phyloP scores from a whole-genome alignment of 306 rosid species.

The Acacia melanoxylon region DNA sequence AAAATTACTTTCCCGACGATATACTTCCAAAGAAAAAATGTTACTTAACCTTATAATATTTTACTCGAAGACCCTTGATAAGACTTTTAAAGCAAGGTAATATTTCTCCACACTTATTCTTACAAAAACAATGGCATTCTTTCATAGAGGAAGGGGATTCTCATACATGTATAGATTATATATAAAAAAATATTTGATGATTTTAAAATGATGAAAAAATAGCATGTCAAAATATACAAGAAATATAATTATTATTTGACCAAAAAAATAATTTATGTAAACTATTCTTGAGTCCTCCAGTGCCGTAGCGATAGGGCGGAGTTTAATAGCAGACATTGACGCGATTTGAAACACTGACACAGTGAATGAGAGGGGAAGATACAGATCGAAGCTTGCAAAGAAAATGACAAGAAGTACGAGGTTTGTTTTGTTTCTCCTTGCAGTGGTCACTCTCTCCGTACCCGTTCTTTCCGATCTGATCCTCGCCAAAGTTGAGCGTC shows the following conservation, averaged over 20 bases:
- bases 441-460: conserved; percentile 47
- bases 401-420: conserved; percentile 26
- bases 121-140: no score
- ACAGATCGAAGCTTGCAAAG: neutral
- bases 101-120: neutral
- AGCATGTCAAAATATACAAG: neutral
- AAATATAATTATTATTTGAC: neutral
- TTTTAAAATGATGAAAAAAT: neutral
- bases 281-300: neutral
- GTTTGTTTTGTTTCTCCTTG: conserved; percentile 49
- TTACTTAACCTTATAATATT: no score
- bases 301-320: neutral
- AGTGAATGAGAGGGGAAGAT: conserved; percentile 30
- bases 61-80: no score
- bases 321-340: neutral
- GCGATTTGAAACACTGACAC: neutral
- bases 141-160: neutral
- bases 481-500: conserved; percentile 91
- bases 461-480: conserved; percentile 82
- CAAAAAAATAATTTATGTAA: neutral
- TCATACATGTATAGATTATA: no score
- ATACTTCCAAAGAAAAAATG: no score
- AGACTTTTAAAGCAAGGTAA: no score
- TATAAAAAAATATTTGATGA: no score
- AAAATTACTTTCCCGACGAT: no score